phyloP scores from a whole-genome alignment of 2,329 filamentous ascomycete species.

The Sporothrix phasma region DNA sequence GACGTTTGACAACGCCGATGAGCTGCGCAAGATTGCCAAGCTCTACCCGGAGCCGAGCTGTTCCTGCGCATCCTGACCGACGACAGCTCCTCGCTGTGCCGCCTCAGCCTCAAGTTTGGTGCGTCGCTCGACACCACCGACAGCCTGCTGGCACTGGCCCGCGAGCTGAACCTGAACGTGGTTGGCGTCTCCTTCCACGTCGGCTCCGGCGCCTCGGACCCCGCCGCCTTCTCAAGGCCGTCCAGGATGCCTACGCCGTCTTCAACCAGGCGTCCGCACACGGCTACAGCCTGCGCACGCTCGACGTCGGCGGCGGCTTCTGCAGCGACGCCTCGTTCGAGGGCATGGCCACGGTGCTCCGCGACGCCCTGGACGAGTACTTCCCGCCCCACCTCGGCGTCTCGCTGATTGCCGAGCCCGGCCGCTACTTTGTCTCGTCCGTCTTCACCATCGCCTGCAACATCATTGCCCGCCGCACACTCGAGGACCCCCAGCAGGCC shows the following conservation, averaged over 20 bases:
- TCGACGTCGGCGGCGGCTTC: conserved; percentile 94
- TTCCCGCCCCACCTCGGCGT: conserved; percentile 66
- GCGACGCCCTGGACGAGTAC: conserved; percentile 71
- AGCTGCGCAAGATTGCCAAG: conserved; percentile 95
- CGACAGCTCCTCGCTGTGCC: conserved; percentile 88
- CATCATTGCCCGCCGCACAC: conserved; percentile 87
- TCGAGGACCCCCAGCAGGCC: conserved; percentile 61
- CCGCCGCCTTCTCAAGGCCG: conserved; percentile 85
- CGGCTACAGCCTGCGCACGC: conserved; percentile 72
- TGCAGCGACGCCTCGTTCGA: conserved; percentile 76
- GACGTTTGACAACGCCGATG: conserved; percentile 98
- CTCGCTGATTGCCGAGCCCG: conserved; percentile 88
- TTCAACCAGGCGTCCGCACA: conserved; percentile 73
- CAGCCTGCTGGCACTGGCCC: conserved; percentile 68
- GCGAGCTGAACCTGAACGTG: conserved; percentile 75
- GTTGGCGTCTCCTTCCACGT: conserved; percentile 97
- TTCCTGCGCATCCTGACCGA: conserved; percentile 93
- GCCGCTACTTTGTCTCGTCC: conserved; percentile 86
- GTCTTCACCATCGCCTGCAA: conserved; percentile 94
- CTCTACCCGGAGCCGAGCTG: conserved; percentile 83
- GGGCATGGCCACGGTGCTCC: conserved; percentile 72
- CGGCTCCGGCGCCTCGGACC: conserved; percentile 89
- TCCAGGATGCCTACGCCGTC: conserved; percentile 76
- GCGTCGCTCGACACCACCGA: conserved; percentile 75
- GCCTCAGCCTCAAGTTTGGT: conserved; percentile 94